Conservation (phyloP, 345 rosid species). For the Brassica incana region DNA sequence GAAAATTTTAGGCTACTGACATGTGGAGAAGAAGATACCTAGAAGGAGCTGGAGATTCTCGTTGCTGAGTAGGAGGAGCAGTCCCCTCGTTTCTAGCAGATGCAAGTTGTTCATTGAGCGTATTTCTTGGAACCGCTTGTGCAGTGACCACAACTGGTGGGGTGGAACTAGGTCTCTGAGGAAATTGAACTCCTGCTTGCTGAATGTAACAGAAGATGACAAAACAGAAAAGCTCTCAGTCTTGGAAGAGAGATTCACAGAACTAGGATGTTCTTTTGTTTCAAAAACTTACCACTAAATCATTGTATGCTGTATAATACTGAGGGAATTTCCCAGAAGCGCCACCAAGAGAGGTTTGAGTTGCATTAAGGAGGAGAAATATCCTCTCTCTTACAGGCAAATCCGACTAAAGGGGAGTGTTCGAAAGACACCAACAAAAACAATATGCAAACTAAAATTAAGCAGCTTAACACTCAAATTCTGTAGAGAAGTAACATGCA, state of each 20-base stretch:
- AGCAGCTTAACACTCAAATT: conserved; percentile 27
- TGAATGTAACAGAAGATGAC: conserved; percentile 39
- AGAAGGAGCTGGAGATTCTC: conserved; percentile 60
- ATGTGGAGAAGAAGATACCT: conserved; percentile 48
- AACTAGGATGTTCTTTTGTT: neutral
- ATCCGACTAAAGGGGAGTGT: conserved; percentile 56
- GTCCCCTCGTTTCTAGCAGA: conserved; percentile 50
- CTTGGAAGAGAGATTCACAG: neutral
- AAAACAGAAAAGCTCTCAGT: conserved; percentile 18
- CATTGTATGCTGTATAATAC: conserved; percentile 79
- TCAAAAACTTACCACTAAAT: conserved; percentile 75
- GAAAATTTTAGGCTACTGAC: neutral
- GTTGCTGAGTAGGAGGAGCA: conserved; percentile 40
- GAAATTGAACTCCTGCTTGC: conserved; percentile 84
- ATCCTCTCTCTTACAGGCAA: conserved; percentile 83
- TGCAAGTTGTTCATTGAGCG: conserved; percentile 62
- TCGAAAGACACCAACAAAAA: conserved; percentile 9
- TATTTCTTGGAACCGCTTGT: conserved; percentile 43
- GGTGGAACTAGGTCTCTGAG: conserved; percentile 52
- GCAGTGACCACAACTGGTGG: conserved; percentile 47
- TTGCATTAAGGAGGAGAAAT: conserved; percentile 95
- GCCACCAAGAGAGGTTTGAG: conserved; percentile 93
- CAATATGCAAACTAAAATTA: conserved; percentile 18
- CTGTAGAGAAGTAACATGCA: neutral
- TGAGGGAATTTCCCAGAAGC: conserved; percentile 87